A percentile compares a stretch with the other conserved stretches of the same genome.
Conservation (phyloP, 345 rosid genomes). For the Dovyalis caffra region DNA sequence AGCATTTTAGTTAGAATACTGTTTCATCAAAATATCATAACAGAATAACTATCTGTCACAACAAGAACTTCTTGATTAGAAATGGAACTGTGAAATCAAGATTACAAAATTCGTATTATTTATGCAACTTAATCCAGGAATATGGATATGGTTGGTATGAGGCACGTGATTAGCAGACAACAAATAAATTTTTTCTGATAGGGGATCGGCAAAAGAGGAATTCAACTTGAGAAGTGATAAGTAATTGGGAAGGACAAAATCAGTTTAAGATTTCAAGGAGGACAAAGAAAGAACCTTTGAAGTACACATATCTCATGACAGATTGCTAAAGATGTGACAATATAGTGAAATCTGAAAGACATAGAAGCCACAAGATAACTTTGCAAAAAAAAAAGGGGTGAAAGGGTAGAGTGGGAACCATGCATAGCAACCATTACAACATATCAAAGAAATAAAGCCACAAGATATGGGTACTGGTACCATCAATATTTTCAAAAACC, state of each 20-base stretch:
- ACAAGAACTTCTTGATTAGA: not conserved
- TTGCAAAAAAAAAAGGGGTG: not conserved
- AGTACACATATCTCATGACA: not conserved
- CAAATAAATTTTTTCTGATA: not conserved
- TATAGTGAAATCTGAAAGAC: not conserved
- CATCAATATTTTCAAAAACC: not conserved
- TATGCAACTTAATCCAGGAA: not conserved
- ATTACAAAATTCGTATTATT: not conserved
- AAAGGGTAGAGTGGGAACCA: not conserved
- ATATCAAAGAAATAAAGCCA: not conserved
- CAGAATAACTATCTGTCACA: not conserved
- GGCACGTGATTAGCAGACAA: not conserved
- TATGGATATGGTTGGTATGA: not conserved
- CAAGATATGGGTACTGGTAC: not conserved
- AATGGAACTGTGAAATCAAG: not conserved
- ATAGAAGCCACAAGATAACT: not conserved
- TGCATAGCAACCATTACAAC: not conserved
- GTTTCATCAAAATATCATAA: not conserved
- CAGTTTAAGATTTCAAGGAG: not conserved
- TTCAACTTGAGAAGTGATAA: not conserved
- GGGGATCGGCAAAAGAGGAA: not conserved
- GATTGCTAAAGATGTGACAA: too few relatives aligned
- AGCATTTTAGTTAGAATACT: not conserved
- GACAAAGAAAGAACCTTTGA: not conserved
- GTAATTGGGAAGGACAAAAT: not conserved